A percentile compares a stretch with the other conserved stretches of the same genome.
phyloP scores from a whole-genome alignment of 169 alveolate genomes.

The Babesia gibsoni region DNA sequence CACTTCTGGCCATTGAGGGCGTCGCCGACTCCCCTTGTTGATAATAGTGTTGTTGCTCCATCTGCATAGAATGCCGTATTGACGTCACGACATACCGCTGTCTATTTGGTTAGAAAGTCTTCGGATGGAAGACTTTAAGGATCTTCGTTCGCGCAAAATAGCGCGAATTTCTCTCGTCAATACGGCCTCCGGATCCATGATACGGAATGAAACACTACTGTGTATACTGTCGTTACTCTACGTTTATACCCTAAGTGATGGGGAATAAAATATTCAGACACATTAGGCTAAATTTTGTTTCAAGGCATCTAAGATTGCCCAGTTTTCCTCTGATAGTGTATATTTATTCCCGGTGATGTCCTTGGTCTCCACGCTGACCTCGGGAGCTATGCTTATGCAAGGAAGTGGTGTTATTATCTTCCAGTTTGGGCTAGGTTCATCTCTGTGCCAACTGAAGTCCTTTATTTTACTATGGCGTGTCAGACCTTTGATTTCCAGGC shows the following conservation, averaged over 20 bases:
- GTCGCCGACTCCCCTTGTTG: constrained; percentile 9
- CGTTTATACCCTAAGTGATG: not conserved
- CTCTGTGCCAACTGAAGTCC: constrained; percentile 61
- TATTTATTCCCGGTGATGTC: not conserved
- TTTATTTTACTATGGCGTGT: not conserved
- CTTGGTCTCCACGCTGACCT: not conserved
- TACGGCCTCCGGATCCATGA: not conserved
- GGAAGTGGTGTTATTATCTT: not conserved
- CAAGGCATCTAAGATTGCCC: not conserved
- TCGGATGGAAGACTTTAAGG: constrained; percentile 19
- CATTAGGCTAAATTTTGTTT: not conserved
- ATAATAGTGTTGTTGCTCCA: constrained; percentile 37
- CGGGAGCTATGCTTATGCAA: not conserved
- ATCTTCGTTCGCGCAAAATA: constrained; percentile 26
- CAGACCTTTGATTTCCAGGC: not conserved
- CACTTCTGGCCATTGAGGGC: constrained; percentile 2
- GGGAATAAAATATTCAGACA: not conserved
- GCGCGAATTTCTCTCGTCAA: constrained; percentile 31
- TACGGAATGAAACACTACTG: not conserved
- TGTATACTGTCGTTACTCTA: not conserved
- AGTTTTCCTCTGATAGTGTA: not conserved
- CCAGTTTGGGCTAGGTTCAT: constrained; percentile 41
- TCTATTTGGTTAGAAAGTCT: constrained; percentile 27
- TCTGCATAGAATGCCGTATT: not conserved
- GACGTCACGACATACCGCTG: constrained; percentile 9